Evolutionary conservation across 768 basidiomycete species (phyloP).

Genomic region (Tulasnella sp.): DNA sequence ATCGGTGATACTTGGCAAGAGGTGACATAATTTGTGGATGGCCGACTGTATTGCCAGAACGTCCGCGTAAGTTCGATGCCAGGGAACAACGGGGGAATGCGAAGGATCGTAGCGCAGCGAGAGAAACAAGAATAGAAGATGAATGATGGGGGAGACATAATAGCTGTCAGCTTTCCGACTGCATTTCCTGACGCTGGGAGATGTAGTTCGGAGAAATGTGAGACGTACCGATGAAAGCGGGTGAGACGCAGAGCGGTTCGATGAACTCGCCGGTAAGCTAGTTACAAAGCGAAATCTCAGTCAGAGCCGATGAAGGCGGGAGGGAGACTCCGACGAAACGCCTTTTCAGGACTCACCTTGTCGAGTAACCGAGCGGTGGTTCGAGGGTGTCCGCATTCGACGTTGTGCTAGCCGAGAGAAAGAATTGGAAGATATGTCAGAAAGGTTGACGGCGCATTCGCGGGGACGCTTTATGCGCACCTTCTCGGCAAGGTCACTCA

Average conservation of each 20-base stretch:
- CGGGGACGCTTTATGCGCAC: conserved; percentile 29
- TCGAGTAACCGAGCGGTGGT: conserved; percentile 92
- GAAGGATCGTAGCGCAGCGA: background rate
- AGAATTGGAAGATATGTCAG: background rate
- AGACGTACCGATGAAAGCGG: conserved; percentile 77
- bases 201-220: background rate
- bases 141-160: background rate
- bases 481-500: conserved; percentile 76
- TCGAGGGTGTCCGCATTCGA: conserved; percentile 91
- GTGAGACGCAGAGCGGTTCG: conserved; percentile 92
- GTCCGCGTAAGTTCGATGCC: background rate
- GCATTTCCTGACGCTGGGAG: background rate
- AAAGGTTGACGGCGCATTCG: background rate
- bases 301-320: background rate
- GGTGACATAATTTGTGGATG: conserved; percentile 99
- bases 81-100: background rate
- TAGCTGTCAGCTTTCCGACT: background rate
- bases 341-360: conserved; percentile 45
- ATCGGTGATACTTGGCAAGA: conserved; percentile 96
- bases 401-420: conserved; percentile 55
- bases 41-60: conserved; percentile 48
- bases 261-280: conserved; percentile 97
- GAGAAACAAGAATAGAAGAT: background rate
- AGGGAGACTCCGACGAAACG: background rate
- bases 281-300: background rate